Base-by-base conservation (phyloP, 345 rosid species). In the Murraya koenigii region DNA sequence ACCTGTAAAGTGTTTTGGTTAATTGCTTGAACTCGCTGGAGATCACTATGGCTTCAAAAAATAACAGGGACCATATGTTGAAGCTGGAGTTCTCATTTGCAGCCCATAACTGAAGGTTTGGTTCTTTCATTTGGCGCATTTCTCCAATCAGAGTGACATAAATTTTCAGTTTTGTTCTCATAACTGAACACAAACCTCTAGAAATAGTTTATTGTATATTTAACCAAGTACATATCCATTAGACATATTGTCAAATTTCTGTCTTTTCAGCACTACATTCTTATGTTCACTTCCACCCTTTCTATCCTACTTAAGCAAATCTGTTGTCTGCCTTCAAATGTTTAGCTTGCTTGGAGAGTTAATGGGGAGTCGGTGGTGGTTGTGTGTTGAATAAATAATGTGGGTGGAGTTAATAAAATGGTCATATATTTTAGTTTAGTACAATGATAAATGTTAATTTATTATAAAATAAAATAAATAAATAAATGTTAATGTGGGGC, bases 141-240 rank as follows among this genome's bases (percentile, higher is more conserved):
- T 70, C 75, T 36, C 56, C 80, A 28, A 17, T 7, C 35, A 38
- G 9, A 8, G 38, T 33, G 14, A 35, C 41, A 30, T 70, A 15
- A 20, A 19, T 54, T 36, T 64, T 26, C 41, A 17, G 17, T 71
- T 52, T 54, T 52, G 55, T 39, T 36, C 35, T 36, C 23, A 26
- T 72, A 20, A 28, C 35, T 25, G 30, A 41, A 30, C 47, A 8
- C 13, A 59, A 59, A 62, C 20, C 22, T 36, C 20, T 23, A 54
- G 30, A 49, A 9, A 13, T 33, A 44, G 64, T 69, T 33, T 69
- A 62, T 36, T 77, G 78, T 80, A 76, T 33, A 79, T 60, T 82
- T 8, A 72, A 67, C 58, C 66, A 76, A 22, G 44, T 74, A 22
- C 56, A 61, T 17, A 66, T 36, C 35, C 26, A 63, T 72, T 6